A percentile compares a stretch with the other conserved stretches of the same genome.
phyloP scores from a whole-genome alignment of 495 filamentous ascomycete genomes.

The Polyplosphaeria fusca region DNA sequence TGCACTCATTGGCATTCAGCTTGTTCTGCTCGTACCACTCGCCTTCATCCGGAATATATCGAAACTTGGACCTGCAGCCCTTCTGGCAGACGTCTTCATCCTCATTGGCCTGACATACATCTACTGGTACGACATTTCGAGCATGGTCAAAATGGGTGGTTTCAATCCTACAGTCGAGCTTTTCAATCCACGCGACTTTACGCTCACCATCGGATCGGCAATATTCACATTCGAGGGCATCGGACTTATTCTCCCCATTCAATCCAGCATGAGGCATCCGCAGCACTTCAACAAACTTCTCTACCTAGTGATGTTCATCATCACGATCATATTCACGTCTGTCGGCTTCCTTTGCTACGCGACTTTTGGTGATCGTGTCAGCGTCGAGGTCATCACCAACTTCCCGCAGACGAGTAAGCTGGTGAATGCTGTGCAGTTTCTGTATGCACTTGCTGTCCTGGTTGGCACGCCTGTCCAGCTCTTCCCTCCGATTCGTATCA shows the following conservation, averaged over 20 bases:
- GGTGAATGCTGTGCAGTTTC: constrained; percentile 63
- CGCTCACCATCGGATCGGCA: constrained; percentile 59
- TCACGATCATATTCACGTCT: constrained; percentile 61
- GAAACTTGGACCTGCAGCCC: constrained; percentile 57
- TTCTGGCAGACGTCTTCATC: constrained; percentile 62
- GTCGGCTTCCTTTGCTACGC: constrained; percentile 64
- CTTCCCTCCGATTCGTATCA: constrained; percentile 61
- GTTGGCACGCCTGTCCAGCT: constrained; percentile 62
- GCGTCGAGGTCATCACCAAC: constrained; percentile 63
- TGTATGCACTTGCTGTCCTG: constrained; percentile 62
- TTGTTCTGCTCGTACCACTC: constrained; percentile 56
- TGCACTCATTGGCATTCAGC: constrained; percentile 54
- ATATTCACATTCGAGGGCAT: constrained; percentile 71
- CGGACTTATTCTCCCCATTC: constrained; percentile 62
- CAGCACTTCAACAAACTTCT: constrained; percentile 58
- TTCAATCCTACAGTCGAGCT: constrained; percentile 46
- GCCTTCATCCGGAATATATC: constrained; percentile 63
- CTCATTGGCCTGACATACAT: constrained; percentile 62
- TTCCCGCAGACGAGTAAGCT: constrained; percentile 59
- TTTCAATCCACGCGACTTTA: constrained; percentile 61
- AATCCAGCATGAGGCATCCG: constrained; percentile 60
- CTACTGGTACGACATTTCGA: constrained; percentile 58
- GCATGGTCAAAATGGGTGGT: constrained; percentile 47
- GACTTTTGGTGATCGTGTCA: constrained; percentile 56
- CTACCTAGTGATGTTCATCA: constrained; percentile 57